phyloP scores from a whole-genome alignment of 2,329 filamentous ascomycete species.

The Seiridium unicorne region DNA sequence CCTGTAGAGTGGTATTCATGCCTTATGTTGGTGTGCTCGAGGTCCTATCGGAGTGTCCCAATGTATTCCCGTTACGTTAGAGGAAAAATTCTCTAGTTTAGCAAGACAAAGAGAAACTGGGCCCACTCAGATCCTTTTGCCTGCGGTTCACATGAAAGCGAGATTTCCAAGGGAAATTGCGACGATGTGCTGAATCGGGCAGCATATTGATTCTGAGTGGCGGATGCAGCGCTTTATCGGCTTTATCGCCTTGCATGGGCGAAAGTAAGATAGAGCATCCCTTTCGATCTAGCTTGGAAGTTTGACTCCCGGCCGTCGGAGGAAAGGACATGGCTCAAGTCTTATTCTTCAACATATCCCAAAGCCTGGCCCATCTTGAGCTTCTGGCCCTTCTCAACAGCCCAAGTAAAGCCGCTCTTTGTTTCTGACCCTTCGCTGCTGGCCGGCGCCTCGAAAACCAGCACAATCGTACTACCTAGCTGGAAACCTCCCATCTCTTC shows the following conservation, averaged over 20 bases:
- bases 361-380: constrained; percentile 88
- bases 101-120: constrained; percentile 3
- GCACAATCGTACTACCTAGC: constrained; percentile 88
- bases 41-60: constrained; percentile 7
- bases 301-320: too few relatives aligned
- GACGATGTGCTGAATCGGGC: not conserved
- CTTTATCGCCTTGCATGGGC: not conserved
- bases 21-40: not conserved
- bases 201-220: not conserved
- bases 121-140: not conserved
- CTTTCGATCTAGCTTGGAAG: not conserved
- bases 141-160: not conserved
- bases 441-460: constrained; percentile 92
- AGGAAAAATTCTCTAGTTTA: constrained; percentile 6
- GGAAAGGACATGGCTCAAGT: not conserved
- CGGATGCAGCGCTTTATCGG: not conserved
- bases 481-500: constrained; percentile 99
- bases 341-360: constrained; percentile 58
- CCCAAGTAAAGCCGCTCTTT: constrained; percentile 80
- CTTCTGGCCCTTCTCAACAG: constrained; percentile 80
- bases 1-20: not conserved
- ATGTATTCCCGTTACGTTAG: constrained; percentile 6
- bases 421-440: constrained; percentile 47
- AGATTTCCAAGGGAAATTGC: not conserved
- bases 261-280: not conserved